Evolutionary conservation across 208 protist species (phyloP).

Genomic region (Phytomonas sp.): DNA sequence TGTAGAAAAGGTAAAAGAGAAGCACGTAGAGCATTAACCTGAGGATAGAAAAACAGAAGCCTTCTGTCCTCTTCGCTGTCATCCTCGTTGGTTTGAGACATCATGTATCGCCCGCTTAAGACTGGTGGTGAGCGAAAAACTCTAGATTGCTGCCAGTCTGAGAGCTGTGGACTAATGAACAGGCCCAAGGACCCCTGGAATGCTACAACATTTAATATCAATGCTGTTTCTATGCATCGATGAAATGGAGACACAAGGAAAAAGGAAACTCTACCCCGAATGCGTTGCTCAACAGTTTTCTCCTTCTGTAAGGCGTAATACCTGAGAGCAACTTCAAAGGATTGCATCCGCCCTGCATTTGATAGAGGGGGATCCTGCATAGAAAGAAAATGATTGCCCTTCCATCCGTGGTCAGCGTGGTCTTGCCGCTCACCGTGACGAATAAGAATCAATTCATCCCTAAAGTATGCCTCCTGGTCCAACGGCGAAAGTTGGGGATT

Average conservation of each 20-base stretch:
- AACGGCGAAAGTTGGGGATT: slow-evolving; percentile 16
- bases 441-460: slow-evolving; percentile 55
- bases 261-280: slow-evolving; percentile 48
- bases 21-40: slow-evolving; percentile 32
- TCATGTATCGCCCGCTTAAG: slow-evolving; percentile 44
- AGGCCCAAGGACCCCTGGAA: slow-evolving; percentile 65
- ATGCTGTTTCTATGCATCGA: slow-evolving; percentile 74
- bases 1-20: slow-evolving; percentile 47
- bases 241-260: slow-evolving; percentile 74
- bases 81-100: background rate
- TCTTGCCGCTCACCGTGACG: slow-evolving; percentile 77
- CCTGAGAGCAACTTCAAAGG: slow-evolving; percentile 70
- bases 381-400: slow-evolving; percentile 42
- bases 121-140: slow-evolving; percentile 54
- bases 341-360: slow-evolving; percentile 46
- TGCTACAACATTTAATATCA: slow-evolving; percentile 66
- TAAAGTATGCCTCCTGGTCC: slow-evolving; percentile 27
- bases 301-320: slow-evolving; percentile 40
- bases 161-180: slow-evolving; percentile 65
- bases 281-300: slow-evolving; percentile 45
- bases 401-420: slow-evolving; percentile 65
- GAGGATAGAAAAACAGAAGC: slow-evolving; percentile 20
- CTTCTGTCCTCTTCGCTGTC: slow-evolving; percentile 8
- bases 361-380: slow-evolving; percentile 75
- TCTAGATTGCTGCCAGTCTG: slow-evolving; percentile 71